Base-by-base conservation (phyloP, 108 stramenopile genomes). In the Cyclotella cryptica region DNA sequence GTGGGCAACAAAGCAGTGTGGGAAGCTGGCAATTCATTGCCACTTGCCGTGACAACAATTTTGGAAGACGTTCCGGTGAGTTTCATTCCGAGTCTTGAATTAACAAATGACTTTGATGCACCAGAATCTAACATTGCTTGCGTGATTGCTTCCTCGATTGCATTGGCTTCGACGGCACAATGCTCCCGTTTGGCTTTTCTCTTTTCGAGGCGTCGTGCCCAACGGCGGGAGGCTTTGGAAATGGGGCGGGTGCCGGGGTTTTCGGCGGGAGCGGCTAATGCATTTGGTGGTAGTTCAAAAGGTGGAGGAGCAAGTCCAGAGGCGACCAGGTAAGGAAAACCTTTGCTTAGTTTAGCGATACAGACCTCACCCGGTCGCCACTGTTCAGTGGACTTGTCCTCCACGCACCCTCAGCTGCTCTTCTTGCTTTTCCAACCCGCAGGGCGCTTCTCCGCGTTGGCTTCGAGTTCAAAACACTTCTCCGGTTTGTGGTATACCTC, bases 381-480 rank as follows among this genome's bases (percentile, higher is more conserved):
- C 68, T 52, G 24, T 19, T 69, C 68, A 35, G 68, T 69, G 46
- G 68, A 69, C 68, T 69, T 19, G 68, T n/a, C 68, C 68, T 69
- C 46, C 49, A 30, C 68, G 61, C 61, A 62, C 40, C 61, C 11
- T 62, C 61, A 62, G 61, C 29, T 62, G 61, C 30, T 39, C 17
- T 62, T 62, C 30, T 62, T 62, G 61, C 61, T 62, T 26, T 9
- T 62, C 46, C 68, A 69, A 1, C 51, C 27, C 3, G 47, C 13
- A 52, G 68, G 67, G 10, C 67, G 49, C 5, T 69, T 69, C 9
- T 15, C 14, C 1, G 67, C 49, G 5, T 69, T 69, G 46, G 49
- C 67, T n/a, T 69, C 46, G 6, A 69, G 67, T 5, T 69, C 47
- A n/a, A 9, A 69, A 29, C 67, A 69, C 1, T 35, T 53, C 46